These are phyloP conservation scores for Pseudotsuga menziesii DNA, from an alignment of 75 land plant genomes.

Conservation along the genomic window DNA sequence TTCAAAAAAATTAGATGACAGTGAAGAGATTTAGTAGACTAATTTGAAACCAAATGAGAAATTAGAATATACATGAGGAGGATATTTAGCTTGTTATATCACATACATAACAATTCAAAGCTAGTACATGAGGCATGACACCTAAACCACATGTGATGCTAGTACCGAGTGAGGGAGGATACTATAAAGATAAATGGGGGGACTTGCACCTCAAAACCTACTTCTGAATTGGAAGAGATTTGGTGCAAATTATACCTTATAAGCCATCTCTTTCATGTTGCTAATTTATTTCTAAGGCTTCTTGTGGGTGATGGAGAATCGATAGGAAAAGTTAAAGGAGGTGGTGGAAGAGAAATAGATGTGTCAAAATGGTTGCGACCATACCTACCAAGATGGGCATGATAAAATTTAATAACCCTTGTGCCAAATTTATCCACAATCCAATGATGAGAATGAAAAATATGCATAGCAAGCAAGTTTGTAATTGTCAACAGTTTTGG, in stretches of 20 bases:
- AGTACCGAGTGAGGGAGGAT: no score
- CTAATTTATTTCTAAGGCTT: not conserved
- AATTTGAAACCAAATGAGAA: not conserved
- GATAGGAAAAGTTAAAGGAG: conserved; percentile 13
- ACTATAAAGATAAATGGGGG: no score
- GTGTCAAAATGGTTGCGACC: conserved; percentile 73
- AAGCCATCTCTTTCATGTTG: not conserved
- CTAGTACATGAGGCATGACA: no score
- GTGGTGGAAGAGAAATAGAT: conserved; percentile 40
- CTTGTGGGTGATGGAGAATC: not conserved
- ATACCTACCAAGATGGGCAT: conserved; percentile 29
- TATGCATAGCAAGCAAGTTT: conserved; percentile 29
- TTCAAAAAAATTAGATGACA: not conserved
- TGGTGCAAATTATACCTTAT: no score
- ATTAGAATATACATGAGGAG: conserved; percentile 18
- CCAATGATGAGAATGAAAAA: not conserved
- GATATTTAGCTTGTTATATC: no score
- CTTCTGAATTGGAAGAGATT: no score
- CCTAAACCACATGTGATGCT: no score
- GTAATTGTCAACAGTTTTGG: conserved; percentile 45
- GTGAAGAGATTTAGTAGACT: not conserved
- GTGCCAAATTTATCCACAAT: not conserved
- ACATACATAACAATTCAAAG: no score
- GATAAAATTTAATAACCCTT: not conserved
- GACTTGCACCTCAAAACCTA: no score